phyloP scores from a whole-genome alignment of 164 flowering plant species.

The Berberis vulgaris region DNA sequence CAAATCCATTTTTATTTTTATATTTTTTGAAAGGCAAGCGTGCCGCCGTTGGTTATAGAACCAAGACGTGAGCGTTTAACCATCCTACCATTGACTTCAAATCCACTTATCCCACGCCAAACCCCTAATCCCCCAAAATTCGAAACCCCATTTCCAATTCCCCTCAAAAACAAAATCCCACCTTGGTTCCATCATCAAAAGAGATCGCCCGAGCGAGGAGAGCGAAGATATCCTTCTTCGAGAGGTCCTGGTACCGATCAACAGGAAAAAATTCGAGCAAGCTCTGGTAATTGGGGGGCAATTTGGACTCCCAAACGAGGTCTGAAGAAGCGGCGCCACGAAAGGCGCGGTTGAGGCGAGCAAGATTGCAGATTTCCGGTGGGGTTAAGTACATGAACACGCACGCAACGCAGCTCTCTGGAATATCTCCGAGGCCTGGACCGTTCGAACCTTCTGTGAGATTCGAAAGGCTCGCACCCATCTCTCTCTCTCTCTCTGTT shows the following conservation, averaged over 20 bases:
- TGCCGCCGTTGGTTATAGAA: no score
- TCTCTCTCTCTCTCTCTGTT: conserved; percentile 12
- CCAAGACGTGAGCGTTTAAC: no score
- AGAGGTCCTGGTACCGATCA: conserved; percentile 26
- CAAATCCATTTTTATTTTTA: no score
- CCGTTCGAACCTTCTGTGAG: conserved; percentile 46
- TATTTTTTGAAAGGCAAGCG: no score
- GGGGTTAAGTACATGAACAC: conserved; percentile 80
- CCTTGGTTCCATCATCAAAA: conserved; percentile 80
- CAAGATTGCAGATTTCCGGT: conserved; percentile 96
- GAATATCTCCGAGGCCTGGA: conserved; percentile 93
- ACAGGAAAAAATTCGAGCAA: conserved; percentile 51
- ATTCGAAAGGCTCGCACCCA: conserved; percentile 56
- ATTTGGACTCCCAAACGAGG: conserved; percentile 82
- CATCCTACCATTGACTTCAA: no score
- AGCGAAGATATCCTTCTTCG: conserved; percentile 80
- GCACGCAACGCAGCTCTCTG: conserved; percentile 94
- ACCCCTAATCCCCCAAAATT: no score
- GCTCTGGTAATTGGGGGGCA: conserved; percentile 67
- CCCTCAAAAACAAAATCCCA: conserved; percentile 5
- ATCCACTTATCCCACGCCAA: no score
- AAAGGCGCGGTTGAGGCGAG: conserved; percentile 84
- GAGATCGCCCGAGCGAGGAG: conserved; percentile 66
- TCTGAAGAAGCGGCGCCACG: conserved; percentile 97
- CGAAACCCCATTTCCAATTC: no score